Evolutionary conservation across 169 alveolate species (phyloP), one percentile per base, ranked within the genome.

Genomic region (Plasmodium ovale): DNA sequence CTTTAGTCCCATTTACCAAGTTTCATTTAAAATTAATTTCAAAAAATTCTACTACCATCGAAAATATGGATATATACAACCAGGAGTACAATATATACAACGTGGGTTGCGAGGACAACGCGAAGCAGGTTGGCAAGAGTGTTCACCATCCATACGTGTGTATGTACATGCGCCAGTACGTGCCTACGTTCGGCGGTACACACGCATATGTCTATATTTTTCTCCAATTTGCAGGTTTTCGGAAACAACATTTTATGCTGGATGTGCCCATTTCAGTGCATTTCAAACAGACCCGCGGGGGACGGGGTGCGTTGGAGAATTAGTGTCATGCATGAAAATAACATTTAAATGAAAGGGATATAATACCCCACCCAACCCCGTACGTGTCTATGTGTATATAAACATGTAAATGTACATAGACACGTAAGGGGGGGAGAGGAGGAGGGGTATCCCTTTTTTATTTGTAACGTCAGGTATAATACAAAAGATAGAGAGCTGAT

Each of bases 241-340:
- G 98, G 98, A 0, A 92, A 93, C 27, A 94, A 96, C 77, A 96
- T 97, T 0, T 89, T 95, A 60, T 96, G 97, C 42, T 96, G 98
- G 98, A 92, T 96, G 62, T 95, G 96, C 44, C 98, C 98, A 9
- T 93, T 92, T 64, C 96, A 95, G 56, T 88, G 93, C n/a, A 92
- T 95, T 42, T 92, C 96, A 9, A 94, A 94, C 33, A 87, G 97
- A 31, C 98, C 98, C 0, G 98, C 95, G 10, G 98, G 98, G 0
- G 98, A 96, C 72, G 98, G 98, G 19, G 98, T 96, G 21, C 82
- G 98, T 4, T 96, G 98, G 98, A 92, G 97, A 31, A 94, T 73
- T 19, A 73, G 87, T 19, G 72, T 73, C 6, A 19, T 31, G 4
- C 87, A 73, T 23, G 87, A 60, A 25, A 59, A 29, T 73, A 73